Percentiles rank a stretch among this genome's conserved stretches.
Conservation (phyloP, 306 rosid species). For the Vachellia pachyceras region DNA sequence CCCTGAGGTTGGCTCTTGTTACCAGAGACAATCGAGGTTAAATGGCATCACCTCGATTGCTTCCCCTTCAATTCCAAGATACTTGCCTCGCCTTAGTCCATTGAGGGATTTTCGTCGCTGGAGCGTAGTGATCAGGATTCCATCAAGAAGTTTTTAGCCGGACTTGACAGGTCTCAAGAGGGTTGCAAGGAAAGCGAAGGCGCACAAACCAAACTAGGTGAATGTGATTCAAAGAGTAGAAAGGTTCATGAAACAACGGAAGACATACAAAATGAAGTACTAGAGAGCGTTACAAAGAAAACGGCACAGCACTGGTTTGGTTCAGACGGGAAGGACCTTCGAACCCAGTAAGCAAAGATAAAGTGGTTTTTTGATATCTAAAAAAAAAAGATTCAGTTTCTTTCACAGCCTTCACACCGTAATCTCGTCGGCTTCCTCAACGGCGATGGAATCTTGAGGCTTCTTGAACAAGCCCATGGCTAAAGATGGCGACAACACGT, state of each 20-base stretch:
- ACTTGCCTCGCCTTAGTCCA: conserved; percentile 41
- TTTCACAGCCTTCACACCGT: no score
- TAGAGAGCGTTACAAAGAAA: conserved; percentile 50
- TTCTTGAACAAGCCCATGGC: no score
- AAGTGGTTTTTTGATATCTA: no score
- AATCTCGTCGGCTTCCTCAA: no score
- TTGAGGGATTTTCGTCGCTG: conserved; percentile 71
- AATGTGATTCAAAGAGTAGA: conserved; percentile 45
- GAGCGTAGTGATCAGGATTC: conserved; percentile 78
- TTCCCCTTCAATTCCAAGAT: conserved; percentile 44
- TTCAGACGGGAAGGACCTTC: no score
- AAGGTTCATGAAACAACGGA: conserved; percentile 45
- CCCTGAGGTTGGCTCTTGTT: conserved; percentile 62
- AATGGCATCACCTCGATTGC: conserved; percentile 78
- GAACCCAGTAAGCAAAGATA: no score
- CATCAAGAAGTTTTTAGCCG: conserved; percentile 55
- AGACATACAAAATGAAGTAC: conserved; percentile 46
- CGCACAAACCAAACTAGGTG: conserved; percentile 43
- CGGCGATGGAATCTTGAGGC: no score
- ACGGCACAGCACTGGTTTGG: no score
- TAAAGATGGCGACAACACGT: no score
- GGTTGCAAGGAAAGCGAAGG: conserved; percentile 35
- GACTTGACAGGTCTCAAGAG: conserved; percentile 44
- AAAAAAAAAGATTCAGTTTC: no score
- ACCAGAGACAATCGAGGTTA: conserved; percentile 53